phyloP scores from a whole-genome alignment of 306 rosid genomes.

The Dalbergia cochinchinensis region DNA sequence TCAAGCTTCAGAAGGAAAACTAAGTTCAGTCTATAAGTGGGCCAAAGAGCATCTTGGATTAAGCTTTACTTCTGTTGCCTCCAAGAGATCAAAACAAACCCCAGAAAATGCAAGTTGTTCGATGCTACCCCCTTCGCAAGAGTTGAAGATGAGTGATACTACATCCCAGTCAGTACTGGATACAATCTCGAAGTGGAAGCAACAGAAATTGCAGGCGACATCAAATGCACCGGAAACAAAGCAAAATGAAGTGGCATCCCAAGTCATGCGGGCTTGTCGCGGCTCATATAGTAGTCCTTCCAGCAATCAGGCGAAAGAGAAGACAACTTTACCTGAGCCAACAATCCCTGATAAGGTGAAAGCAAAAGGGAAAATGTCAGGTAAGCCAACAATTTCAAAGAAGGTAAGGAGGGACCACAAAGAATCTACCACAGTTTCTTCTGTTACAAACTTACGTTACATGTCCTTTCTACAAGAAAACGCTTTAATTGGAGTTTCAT shows the following conservation, averaged over 20 bases:
- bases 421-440: constrained; percentile 12
- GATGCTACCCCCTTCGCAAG: background rate
- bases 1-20: constrained; percentile 84
- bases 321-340: constrained; percentile 16
- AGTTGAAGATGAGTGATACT: constrained; percentile 39
- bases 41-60: constrained; percentile 78
- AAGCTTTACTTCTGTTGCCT: constrained; percentile 45
- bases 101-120: constrained; percentile 28
- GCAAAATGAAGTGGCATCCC: constrained; percentile 32
- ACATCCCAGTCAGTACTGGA: constrained; percentile 8
- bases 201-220: constrained; percentile 13
- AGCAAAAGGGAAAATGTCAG: constrained; percentile 23
- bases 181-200: constrained; percentile 43
- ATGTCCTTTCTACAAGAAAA: constrained; percentile 35
- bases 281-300: background rate
- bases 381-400: constrained; percentile 35
- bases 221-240: constrained; percentile 39
- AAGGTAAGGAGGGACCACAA: constrained; percentile 44
- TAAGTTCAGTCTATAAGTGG: constrained; percentile 72
- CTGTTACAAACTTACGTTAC: constrained; percentile 16
- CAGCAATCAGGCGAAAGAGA: constrained; percentile 22
- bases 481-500: constrained; percentile 48
- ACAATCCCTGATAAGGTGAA: constrained; percentile 9
- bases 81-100: constrained; percentile 49
- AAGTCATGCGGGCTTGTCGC: background rate